Conservation (phyloP, 1,284 basidiomycete species). For the Pseudozyma tsukubaensis region DNA sequence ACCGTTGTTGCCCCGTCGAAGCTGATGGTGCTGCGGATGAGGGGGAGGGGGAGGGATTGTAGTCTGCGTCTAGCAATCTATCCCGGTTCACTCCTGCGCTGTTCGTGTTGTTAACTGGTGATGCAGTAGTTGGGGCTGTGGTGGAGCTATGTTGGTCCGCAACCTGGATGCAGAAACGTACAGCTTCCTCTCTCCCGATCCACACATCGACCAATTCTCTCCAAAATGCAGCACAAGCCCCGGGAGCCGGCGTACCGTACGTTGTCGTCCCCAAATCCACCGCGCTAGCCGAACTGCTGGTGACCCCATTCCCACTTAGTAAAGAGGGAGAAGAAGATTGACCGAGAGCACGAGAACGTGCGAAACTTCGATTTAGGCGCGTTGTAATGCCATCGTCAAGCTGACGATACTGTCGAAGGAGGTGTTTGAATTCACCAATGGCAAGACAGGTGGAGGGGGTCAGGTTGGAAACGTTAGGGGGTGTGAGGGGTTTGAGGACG, state of each 20-base stretch:
- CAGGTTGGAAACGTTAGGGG: constrained; percentile 47
- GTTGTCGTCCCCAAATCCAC: constrained; percentile 58
- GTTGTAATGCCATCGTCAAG: constrained; percentile 64
- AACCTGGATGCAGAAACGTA: constrained; percentile 57
- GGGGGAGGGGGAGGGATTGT: constrained; percentile 2
- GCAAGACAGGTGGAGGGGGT: constrained; percentile 51
- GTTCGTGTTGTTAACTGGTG: not conserved
- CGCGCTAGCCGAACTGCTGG: constrained; percentile 27
- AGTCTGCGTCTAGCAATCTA: constrained; percentile 49
- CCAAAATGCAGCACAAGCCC: constrained; percentile 58
- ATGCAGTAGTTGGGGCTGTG: not conserved
- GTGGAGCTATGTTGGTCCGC: constrained; percentile 20
- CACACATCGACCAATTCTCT: constrained; percentile 56
- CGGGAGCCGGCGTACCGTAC: constrained; percentile 41
- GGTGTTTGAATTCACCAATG: constrained; percentile 57
- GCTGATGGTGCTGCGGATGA: not conserved
- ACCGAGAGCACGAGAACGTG: constrained; percentile 56
- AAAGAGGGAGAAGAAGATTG: constrained; percentile 53
- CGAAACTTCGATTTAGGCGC: constrained; percentile 56
- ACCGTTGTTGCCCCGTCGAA: not conserved
- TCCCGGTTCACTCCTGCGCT: constrained; percentile 5
- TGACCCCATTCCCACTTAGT: constrained; percentile 25
- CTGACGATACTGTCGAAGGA: constrained; percentile 60
- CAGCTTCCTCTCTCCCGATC: constrained; percentile 59
- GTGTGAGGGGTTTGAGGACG: constrained; percentile 34